A percentile compares a stretch with the other conserved stretches of the same genome.
Evolutionary conservation across 2,329 filamentous ascomycete genomes (phyloP).

Genomic region (Dactylellina cionopaga): DNA sequence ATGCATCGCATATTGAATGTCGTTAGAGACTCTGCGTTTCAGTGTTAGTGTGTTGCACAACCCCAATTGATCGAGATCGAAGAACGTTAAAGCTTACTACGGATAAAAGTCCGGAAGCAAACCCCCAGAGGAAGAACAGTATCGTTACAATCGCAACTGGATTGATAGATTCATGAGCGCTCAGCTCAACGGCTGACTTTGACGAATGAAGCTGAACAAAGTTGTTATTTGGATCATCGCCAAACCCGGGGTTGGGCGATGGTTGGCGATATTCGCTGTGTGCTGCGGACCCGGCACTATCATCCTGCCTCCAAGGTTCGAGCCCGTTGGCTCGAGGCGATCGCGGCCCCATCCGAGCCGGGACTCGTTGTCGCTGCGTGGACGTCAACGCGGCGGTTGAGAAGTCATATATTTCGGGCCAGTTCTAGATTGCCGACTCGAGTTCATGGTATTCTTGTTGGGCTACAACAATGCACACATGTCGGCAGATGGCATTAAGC

Average conservation of each 20-base stretch:
- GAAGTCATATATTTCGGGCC: constrained; percentile 36
- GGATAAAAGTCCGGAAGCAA: constrained; percentile 63
- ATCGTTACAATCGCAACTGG: constrained; percentile 61
- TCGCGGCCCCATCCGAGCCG: constrained; percentile 50
- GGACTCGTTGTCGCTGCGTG: constrained; percentile 44
- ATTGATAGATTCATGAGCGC: constrained; percentile 47
- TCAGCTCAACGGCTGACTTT: constrained; percentile 44
- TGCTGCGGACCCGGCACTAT: constrained; percentile 34
- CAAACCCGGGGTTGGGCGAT: constrained; percentile 43
- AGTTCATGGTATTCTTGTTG: constrained; percentile 31
- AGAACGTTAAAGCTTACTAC: constrained; percentile 56
- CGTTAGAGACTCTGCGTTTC: constrained; percentile 54
- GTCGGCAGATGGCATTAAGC: constrained; percentile 21
- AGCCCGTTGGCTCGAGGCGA: constrained; percentile 47
- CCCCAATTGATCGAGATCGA: constrained; percentile 15
- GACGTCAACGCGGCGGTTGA: constrained; percentile 49
- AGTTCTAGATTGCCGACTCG: constrained; percentile 29
- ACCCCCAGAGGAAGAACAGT: constrained; percentile 65
- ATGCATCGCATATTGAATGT: constrained; percentile 64
- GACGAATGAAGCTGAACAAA: constrained; percentile 48
- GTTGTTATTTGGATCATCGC: constrained; percentile 46
- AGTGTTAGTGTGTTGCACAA: constrained; percentile 17
- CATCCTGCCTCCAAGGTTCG: constrained; percentile 47
- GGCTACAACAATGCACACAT: constrained; percentile 7
- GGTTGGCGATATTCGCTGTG: constrained; percentile 47